Base-by-base conservation (phyloP, 2,329 filamentous ascomycete species). In the Aspergillus sp. region DNA sequence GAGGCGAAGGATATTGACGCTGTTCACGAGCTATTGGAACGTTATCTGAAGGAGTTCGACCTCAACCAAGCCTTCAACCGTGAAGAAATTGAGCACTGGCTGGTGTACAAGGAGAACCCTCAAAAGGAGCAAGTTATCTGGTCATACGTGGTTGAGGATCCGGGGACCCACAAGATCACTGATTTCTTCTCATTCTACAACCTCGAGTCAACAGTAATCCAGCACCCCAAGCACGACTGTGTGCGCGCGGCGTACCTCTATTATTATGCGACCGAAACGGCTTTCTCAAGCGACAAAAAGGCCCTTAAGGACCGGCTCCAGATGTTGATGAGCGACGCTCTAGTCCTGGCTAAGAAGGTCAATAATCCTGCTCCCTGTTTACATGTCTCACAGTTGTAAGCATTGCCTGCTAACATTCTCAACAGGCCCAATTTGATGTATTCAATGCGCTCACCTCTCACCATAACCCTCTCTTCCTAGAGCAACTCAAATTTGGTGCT, bases 181-280 rank as follows among this genome's bases (percentile, higher is more conserved):
- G 95, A 99, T 76, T 97, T 96, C 78, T 89, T 97, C 78, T 97
- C 92, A 38, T 99, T 98, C 79, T 99, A 98, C 81, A 88, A 87
- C 70, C 88, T 99, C 34, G 92, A 96, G 73, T 96, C 92, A 15
- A 95, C 91, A 1, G 89, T 97, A 57, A 96, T 99, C 68, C 87
- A 89, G 65, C 86, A 91, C 70, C 79, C 85, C 45, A 90, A 90
- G 72, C 89, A 96, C 77, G 83, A 86, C 58, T 85, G 86, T 56
- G 87, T 99, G 68, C 89, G 88, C 64, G 95, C 93, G 3, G 95
- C 95, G 30, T 99, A 99, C 76, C 84, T 98, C 55, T 99, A 93
- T 80, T 99, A 99, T 82, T 99, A 99, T 72, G 95, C 90, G 56
- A 89, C 89, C 6, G 91, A 96, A 68, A 80, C 84, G 5, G 93